Evolutionary conservation across 257 asterid genomes (phyloP), one percentile per base, ranked within the genome.

Genomic region (Penstemon barbatus): DNA sequence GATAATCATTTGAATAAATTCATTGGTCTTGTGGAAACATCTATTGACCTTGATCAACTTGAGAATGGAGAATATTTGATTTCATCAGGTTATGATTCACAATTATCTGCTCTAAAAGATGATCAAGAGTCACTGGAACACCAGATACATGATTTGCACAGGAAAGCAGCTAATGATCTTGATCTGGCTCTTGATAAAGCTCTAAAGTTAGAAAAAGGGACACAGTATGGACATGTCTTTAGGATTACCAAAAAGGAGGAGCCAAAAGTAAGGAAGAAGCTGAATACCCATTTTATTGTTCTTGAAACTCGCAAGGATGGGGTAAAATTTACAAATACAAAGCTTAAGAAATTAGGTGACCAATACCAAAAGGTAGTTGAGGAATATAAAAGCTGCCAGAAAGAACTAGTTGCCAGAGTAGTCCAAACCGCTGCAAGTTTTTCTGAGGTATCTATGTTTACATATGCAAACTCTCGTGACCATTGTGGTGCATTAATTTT

Each of bases 291-390:
- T 45, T 94, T 84, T 82, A 81, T 94, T 79, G 72, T 94, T 74
- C 96, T 94, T 66, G 99, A 94, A 85, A 94, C 99, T 70, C 96
- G 97, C 10, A 94, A 94, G 76, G 99, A 91, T 57, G 99, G 99
- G 69, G 95, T 94, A 10, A 94, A 94, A 69, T 94, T 91, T 73
- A 94, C 99, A 65, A 94, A 87, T 78, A 79, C 91, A 56, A 91
- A 87, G 80, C 97, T 94, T 58, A 91, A 82, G 83, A 89, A 80
- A 71, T 75, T 91, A 39, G 91, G 96, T 62, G 97, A 94, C 73
- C 86, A 71, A 68, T 86, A 84, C 82, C 99, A 94, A 79, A 94
- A 82, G 87, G 85, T 94, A 57, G 79, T 91, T 67, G 96, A 91
- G 67, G 96, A 91, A 73, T 91, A 94, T 75, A 91, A 82, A 74